A percentile compares a stretch with the other conserved stretches of the same genome.
Conservation (phyloP, 2,329 filamentous ascomycete genomes). For the Penicillium sclerotigenum region DNA sequence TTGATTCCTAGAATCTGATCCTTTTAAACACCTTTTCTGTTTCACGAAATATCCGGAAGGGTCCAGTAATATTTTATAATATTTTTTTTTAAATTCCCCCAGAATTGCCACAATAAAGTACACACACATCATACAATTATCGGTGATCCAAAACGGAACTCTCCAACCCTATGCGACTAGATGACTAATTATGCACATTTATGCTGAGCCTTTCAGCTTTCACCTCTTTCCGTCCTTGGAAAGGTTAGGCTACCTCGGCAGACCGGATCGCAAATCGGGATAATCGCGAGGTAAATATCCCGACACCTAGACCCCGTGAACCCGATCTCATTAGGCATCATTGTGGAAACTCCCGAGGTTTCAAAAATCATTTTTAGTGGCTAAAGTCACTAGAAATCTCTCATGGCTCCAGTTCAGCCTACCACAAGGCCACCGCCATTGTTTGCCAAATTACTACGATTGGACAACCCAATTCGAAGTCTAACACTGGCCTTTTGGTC, state of each 20-base stretch:
- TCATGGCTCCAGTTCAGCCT: constrained; percentile 15
- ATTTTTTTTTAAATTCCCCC: too few species aligned
- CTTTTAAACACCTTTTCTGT: background rate
- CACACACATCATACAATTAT: background rate
- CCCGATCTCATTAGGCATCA: background rate
- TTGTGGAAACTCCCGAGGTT: background rate
- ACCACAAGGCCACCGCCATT: constrained; percentile 8
- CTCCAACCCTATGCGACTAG: too few species aligned
- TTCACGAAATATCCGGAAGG: background rate
- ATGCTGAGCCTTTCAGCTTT: background rate
- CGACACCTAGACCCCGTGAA: background rate
- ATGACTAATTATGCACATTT: constrained; percentile 15
- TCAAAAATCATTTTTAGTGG: background rate
- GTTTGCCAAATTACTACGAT: constrained; percentile 23
- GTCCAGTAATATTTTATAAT: too few species aligned
- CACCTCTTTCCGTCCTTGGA: background rate
- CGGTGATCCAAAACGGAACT: background rate
- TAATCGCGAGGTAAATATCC: background rate
- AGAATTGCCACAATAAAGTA: background rate
- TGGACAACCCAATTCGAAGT: constrained; percentile 32
- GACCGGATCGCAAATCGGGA: background rate
- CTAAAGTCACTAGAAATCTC: background rate
- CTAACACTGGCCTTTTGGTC: constrained; percentile 45
- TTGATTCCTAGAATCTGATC: background rate
- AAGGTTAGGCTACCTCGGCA: background rate